phyloP scores from a whole-genome alignment of 345 rosid genomes.

The Salix dunnii region DNA sequence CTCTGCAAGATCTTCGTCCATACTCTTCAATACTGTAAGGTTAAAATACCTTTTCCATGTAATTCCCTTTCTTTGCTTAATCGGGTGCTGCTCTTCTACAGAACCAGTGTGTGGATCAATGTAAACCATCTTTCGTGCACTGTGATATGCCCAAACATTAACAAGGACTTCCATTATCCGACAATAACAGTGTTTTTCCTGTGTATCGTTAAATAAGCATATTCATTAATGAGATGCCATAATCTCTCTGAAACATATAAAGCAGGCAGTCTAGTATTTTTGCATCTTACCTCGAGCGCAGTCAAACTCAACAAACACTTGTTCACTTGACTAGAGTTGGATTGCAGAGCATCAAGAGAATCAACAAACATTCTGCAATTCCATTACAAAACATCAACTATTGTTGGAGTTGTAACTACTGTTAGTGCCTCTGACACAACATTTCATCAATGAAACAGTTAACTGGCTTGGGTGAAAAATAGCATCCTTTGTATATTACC shows the following conservation, averaged over 20 bases:
- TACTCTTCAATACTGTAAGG: slow-evolving; percentile 66
- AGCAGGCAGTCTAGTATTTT: not conserved
- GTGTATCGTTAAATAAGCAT: slow-evolving; percentile 22
- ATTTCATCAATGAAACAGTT: not conserved
- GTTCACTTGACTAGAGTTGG: slow-evolving; percentile 36
- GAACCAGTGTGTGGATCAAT: slow-evolving; percentile 69
- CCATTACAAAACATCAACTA: slow-evolving; percentile 3
- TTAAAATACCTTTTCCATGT: slow-evolving; percentile 85
- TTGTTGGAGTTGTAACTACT: not conserved
- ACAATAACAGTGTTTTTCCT: slow-evolving; percentile 90
- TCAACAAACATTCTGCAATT: slow-evolving; percentile 82
- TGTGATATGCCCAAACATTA: slow-evolving; percentile 95
- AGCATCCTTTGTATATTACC: slow-evolving; percentile 35
- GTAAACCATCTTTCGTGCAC: slow-evolving; percentile 85
- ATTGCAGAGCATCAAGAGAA: slow-evolving; percentile 73
- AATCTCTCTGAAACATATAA: slow-evolving; percentile 1
- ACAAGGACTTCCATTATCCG: slow-evolving; percentile 77
- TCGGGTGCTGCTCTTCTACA: slow-evolving; percentile 69
- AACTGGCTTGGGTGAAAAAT: slow-evolving; percentile 3
- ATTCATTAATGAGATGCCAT: not conserved
- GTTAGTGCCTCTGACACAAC: not conserved
- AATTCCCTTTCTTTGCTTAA: slow-evolving; percentile 53
- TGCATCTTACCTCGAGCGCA: slow-evolving; percentile 54
- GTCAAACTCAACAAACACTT: slow-evolving; percentile 65
- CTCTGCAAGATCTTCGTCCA: slow-evolving; percentile 99